Percentiles rank a stretch among this genome's conserved stretches.
Evolutionary conservation across 202 grass and related monocot genomes (phyloP).

Genomic region (Schoenoplectus tabernaemontani): DNA sequence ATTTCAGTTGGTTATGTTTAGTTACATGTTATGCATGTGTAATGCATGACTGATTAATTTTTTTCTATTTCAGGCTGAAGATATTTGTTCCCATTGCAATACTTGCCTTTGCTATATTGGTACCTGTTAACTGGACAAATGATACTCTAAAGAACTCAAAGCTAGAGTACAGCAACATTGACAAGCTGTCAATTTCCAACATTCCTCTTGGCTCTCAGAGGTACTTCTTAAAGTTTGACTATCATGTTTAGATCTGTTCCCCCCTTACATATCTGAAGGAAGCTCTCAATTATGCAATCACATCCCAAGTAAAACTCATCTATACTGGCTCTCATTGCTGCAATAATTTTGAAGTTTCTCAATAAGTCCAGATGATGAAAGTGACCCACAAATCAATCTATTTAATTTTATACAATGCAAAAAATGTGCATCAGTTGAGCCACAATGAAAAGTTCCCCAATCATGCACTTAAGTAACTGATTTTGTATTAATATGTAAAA

Average conservation of each 20-base stretch:
- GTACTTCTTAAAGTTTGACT: conserved; percentile 26
- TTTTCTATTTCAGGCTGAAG: conserved; percentile 54
- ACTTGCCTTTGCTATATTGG: conserved; percentile 71
- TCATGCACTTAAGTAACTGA: not conserved
- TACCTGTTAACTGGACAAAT: conserved; percentile 98
- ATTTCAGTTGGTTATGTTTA: not conserved
- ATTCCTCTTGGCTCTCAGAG: conserved; percentile 69
- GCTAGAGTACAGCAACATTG: conserved; percentile 41
- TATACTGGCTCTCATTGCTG: not conserved
- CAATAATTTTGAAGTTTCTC: not conserved
- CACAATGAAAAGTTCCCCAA: not conserved
- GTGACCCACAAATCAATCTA: not conserved
- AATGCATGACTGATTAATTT: not conserved
- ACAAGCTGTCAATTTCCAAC: conserved; percentile 96
- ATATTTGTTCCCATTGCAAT: conserved; percentile 87
- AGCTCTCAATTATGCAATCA: not conserved
- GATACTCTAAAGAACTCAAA: conserved; percentile 33
- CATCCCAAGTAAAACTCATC: not conserved
- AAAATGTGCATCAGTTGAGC: not conserved
- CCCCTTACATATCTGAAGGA: no score
- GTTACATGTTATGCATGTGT: not conserved
- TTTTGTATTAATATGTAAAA: not conserved
- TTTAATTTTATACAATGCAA: not conserved
- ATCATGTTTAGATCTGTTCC: not conserved
- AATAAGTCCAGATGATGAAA: not conserved